These are phyloP conservation scores for Gomphus sp. DNA, from an alignment of 1,284 basidiomycete species.

Conservation along the genomic window DNA sequence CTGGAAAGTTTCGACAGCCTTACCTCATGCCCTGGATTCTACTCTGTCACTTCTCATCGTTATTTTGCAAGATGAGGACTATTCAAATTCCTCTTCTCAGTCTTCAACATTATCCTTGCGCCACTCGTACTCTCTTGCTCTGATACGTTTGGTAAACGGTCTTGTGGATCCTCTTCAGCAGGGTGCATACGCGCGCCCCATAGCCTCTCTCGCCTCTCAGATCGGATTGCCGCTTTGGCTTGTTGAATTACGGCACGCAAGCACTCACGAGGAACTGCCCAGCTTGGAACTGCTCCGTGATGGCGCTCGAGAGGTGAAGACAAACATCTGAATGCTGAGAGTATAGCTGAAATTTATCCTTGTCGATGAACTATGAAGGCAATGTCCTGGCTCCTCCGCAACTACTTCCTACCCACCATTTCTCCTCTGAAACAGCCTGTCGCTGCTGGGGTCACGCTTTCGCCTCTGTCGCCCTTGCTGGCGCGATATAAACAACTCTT, in stretches of 20 bases:
- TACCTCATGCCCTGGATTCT: conserved; percentile 68
- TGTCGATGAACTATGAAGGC: conserved; percentile 33
- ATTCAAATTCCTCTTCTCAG: conserved; percentile 12
- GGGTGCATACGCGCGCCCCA: conserved; percentile 81
- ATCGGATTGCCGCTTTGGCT: conserved; percentile 84
- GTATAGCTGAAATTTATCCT: not conserved
- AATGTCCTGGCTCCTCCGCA: conserved; percentile 70
- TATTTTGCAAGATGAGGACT: conserved; percentile 38
- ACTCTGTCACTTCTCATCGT: conserved; percentile 60
- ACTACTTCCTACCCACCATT: conserved; percentile 72
- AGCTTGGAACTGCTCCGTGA: conserved; percentile 74
- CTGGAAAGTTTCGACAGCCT: conserved; percentile 61
- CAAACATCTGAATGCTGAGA: not conserved
- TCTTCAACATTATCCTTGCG: conserved; percentile 41
- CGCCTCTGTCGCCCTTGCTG: conserved; percentile 49
- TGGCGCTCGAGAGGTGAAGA: conserved; percentile 57
- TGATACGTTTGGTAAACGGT: conserved; percentile 90
- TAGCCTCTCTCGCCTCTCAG: conserved; percentile 80
- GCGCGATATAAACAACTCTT: conserved; percentile 60
- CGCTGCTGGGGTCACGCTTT: conserved; percentile 23
- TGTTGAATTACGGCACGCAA: conserved; percentile 91
- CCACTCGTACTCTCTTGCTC: conserved; percentile 65
- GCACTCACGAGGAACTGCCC: conserved; percentile 94
- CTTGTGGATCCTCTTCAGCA: conserved; percentile 91
- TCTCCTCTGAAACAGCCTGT: conserved; percentile 33